Base-by-base conservation (phyloP, 768 basidiomycete species). In the Cystofilobasidium ferigula region DNA sequence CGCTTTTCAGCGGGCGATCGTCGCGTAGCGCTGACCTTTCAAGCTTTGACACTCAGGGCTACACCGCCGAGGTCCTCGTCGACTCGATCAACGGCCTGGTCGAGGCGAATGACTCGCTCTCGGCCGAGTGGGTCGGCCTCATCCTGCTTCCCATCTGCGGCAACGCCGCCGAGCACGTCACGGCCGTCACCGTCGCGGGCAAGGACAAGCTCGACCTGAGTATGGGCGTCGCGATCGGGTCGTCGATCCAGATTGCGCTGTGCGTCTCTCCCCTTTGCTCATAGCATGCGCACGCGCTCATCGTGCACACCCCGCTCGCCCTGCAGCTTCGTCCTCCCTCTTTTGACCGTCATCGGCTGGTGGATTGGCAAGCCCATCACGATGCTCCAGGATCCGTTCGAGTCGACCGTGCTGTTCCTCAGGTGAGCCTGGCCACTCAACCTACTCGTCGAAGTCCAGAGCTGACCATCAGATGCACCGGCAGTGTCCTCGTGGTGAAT, bases 381-480 rank as follows among this genome's bases (percentile, higher is more conserved):
- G 20, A 78, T 93, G 62, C 79, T 92, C 40, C 93, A 94, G 72
- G 92, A 94, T 74, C 87, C 89, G 2, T 53, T 87, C 73, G 88
- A 93, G 78, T 86, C 87, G 0, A 78, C 93, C 53, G 84, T 84
- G 47, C 70, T 79, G 58, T 74, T 73, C 67, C 64, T 73, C 26
- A 72, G 72, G 16, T n/a, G n/a, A n/a, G n/a, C n/a, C n/a, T n/a
- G n/a, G n/a, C n/a, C n/a, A n/a, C n/a, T n/a, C n/a, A n/a, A n/a
- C n/a, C n/a, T n/a, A n/a, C n/a, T n/a, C n/a, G n/a, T n/a, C n/a
- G n/a, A n/a, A n/a, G n/a, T n/a, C n/a, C n/a, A n/a, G n/a, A n/a
- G n/a, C n/a, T n/a, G n/a, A n/a, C n/a, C n/a, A n/a, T n/a, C n/a
- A n/a, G n/a, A n/a, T n/a, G n/a, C n/a, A n/a, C n/a, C n/a, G n/a